Base-by-base conservation (phyloP, 805 yeast genomes). In the Metschnikowia santaceciliae region DNA sequence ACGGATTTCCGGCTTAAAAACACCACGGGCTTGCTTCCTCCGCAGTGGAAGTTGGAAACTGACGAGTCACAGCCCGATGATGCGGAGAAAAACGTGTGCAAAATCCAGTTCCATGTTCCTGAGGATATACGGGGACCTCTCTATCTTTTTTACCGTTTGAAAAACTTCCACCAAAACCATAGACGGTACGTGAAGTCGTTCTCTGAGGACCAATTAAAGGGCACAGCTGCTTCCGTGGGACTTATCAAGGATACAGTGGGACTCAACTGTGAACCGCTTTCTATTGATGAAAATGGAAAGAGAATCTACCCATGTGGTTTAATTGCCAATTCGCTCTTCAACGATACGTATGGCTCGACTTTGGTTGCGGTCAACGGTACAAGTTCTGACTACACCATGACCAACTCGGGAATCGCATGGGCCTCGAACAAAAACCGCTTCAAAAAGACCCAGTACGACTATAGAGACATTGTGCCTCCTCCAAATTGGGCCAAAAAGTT, bases 231-330 rank as follows among this genome's bases (percentile, higher is more conserved):
- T 6, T 63, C 70, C 8, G 57, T 61, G 10, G 42, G 60, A 48
- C 59, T 53, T 26, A 69, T 74, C 48, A 72, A 71, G 53, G 61
- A 73, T 56, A 68, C 76, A 5, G 69, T 64, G n/a, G 79, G 79
- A 2, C 73, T 70, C 54, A 74, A 74, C 59, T 74, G 79, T 56
- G 62, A 72, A 57, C 79, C 79, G 13, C 67, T 74, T 51, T 63
- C 72, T 7, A 47, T 57, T 1, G 65, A 72, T 52, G 45, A 45
- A 0, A 54, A 70, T 26, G 84, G 84, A 14, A 79, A 69, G 67
- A 78, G 71, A 47, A 77, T 78, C 54, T 88, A 88, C 62, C 96
- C 96, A 13, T 88, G 96, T 68, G 96, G 96, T 0, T 72, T 88
- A 53, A 87, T 88, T 62, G 94, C 96, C 15, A 88, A 88, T 65